These are phyloP conservation scores for Boletus insuetus DNA, from an alignment of 768 basidiomycete species.

Conservation along the genomic window DNA sequence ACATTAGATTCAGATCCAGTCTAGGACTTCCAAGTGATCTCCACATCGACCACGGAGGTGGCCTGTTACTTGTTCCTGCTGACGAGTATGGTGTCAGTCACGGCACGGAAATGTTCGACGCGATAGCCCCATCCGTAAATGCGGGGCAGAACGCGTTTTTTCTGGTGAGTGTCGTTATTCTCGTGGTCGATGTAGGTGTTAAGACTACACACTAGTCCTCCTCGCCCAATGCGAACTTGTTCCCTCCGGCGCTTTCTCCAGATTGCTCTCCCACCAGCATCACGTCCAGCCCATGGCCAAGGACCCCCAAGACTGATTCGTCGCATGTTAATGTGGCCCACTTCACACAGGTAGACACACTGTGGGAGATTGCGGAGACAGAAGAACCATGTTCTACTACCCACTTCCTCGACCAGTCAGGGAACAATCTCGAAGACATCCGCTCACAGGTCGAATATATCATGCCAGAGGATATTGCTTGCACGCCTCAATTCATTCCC, in stretches of 20 bases:
- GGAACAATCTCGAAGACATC: constrained; percentile 15
- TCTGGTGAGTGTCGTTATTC: constrained; percentile 10
- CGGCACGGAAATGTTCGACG: not conserved
- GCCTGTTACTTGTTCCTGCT: constrained; percentile 11
- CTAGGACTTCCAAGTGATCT: not conserved
- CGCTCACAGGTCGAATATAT: not conserved
- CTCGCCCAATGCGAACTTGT: not conserved
- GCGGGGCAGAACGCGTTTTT: not conserved
- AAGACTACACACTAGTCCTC: constrained; percentile 4
- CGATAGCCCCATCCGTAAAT: not conserved
- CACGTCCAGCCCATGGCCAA: constrained; percentile 19
- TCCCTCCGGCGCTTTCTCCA: constrained; percentile 22
- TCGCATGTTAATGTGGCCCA: not conserved
- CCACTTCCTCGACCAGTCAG: constrained; percentile 14
- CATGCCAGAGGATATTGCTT: constrained; percentile 24
- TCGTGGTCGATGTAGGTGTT: not conserved
- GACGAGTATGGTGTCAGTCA: not conserved
- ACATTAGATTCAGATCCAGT: constrained; percentile 4
- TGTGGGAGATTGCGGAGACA: constrained; percentile 1
- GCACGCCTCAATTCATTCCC: not conserved
- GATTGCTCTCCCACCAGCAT: constrained; percentile 24
- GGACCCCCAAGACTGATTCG: constrained; percentile 14
- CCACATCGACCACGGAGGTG: not conserved
- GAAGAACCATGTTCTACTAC: not conserved
- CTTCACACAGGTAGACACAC: not conserved